A percentile compares a stretch with the other conserved stretches of the same genome.
Evolutionary conservation across 345 rosid genomes (phyloP).

Genomic region (Euclidium syriacum): DNA sequence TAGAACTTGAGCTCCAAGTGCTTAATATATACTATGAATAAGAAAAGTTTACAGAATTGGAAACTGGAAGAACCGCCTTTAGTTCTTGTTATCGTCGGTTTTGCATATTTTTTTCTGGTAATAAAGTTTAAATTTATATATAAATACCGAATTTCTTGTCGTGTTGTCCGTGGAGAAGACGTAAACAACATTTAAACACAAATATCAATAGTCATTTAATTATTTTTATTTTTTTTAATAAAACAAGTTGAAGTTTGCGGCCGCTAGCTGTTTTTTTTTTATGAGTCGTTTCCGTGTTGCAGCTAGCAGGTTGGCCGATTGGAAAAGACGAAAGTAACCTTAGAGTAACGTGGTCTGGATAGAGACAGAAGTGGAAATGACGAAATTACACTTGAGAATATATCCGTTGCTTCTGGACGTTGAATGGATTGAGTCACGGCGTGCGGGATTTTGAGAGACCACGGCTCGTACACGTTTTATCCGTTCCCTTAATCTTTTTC

Average conservation of each 20-base stretch:
- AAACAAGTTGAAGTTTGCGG: neutral
- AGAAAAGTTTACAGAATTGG: neutral
- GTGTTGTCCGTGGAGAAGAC: conserved; percentile 24
- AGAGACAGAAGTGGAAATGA: neutral
- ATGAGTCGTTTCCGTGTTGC: conserved; percentile 24
- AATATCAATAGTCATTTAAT: neutral
- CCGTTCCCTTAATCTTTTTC: neutral
- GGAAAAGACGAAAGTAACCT: neutral
- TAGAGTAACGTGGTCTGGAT: neutral
- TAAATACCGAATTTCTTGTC: neutral
- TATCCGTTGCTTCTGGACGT: too few species aligned
- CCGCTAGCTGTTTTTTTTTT: conserved; percentile 18
- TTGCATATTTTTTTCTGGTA: neutral
- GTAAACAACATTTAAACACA: conserved; percentile 10
- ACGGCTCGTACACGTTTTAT: conserved; percentile 16
- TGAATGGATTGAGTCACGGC: too few species aligned
- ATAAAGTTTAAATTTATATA: neutral
- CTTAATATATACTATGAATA: neutral
- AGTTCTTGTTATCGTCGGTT: conserved; percentile 17
- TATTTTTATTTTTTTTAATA: neutral
- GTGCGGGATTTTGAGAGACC: too few species aligned
- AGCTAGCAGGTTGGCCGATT: neutral
- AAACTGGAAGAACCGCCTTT: conserved; percentile 27
- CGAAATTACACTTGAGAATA: neutral
- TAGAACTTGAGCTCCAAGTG: conserved; percentile 29